A percentile compares a stretch with the other conserved stretches of the same genome.
Evolutionary conservation across 768 basidiomycete species (phyloP).

Genomic region (Pisolithus sp.): DNA sequence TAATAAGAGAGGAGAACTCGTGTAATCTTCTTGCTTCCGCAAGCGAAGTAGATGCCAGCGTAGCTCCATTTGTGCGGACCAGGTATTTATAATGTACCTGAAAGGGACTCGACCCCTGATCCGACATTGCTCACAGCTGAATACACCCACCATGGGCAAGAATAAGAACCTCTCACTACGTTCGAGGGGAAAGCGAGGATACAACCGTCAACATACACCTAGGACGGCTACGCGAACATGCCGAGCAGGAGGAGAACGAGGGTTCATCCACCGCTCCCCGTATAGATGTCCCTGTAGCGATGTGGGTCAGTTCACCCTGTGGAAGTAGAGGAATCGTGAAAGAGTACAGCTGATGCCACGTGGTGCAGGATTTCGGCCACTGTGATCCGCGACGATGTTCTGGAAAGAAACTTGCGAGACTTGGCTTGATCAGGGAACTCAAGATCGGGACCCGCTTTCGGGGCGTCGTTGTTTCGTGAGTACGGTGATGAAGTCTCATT

Average conservation of each 20-base stretch:
- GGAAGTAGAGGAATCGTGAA: neutral
- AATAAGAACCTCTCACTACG: neutral
- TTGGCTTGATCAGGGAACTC: constrained; percentile 80
- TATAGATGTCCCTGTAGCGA: constrained; percentile 77
- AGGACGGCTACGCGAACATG: neutral
- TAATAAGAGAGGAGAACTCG: too few relatives aligned
- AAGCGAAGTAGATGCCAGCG: too few relatives aligned
- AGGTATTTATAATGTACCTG: too few relatives aligned
- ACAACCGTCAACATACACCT: neutral
- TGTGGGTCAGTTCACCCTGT: constrained; percentile 71
- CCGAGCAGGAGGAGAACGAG: neutral
- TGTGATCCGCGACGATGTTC: constrained; percentile 87
- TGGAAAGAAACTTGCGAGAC: constrained; percentile 85
- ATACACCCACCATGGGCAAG: neutral
- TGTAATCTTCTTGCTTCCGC: too few relatives aligned
- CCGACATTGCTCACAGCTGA: too few relatives aligned
- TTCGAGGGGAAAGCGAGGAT: neutral
- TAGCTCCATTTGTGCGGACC: too few relatives aligned
- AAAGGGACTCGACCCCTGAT: too few relatives aligned
- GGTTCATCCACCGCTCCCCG: neutral
- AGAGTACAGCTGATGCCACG: neutral
- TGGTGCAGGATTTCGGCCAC: constrained; percentile 84
- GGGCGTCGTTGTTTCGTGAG: constrained; percentile 92
- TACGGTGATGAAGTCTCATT: constrained; percentile 4
- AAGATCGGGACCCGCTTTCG: constrained; percentile 80